Percentiles rank a stretch among this genome's conserved stretches.
Evolutionary conservation across 768 basidiomycete species (phyloP).

Genomic region (Fomitopsis pulvina): DNA sequence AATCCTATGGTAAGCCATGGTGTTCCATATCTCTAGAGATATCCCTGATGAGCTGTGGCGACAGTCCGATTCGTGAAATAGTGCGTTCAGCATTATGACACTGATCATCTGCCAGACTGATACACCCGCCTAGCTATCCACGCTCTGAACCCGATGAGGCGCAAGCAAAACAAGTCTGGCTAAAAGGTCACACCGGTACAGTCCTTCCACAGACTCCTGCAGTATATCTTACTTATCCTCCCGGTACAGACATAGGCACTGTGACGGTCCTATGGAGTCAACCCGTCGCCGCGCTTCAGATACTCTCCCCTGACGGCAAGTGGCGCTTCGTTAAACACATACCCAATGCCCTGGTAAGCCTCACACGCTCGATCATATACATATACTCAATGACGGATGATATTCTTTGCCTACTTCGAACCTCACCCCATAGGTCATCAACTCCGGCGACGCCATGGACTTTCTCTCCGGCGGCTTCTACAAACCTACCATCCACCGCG

Average conservation of each 20-base stretch:
- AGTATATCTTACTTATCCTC: neutral
- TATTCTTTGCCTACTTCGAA: neutral
- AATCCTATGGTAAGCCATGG: slow-evolving; percentile 28
- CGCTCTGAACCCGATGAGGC: slow-evolving; percentile 25
- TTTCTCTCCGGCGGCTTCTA: slow-evolving; percentile 32
- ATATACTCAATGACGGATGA: neutral
- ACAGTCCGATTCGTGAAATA: slow-evolving; percentile 26
- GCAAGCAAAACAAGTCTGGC: slow-evolving; percentile 26
- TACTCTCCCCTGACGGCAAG: slow-evolving; percentile 26
- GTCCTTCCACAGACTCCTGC: neutral
- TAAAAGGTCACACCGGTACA: slow-evolving; percentile 31
- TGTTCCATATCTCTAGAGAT: slow-evolving; percentile 6
- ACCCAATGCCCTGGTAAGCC: slow-evolving; percentile 29
- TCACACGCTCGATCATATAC: slow-evolving; percentile 21
- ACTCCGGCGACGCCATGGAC: slow-evolving; percentile 29
- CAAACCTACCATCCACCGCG: slow-evolving; percentile 33
- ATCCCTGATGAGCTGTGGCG: neutral
- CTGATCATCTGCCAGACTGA: neutral
- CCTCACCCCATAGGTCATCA: slow-evolving; percentile 29
- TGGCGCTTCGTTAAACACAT: slow-evolving; percentile 32
- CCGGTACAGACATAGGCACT: slow-evolving; percentile 24
- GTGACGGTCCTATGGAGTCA: slow-evolving; percentile 32
- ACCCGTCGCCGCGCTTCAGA: slow-evolving; percentile 29
- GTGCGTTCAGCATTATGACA: slow-evolving; percentile 1
- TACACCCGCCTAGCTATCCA: slow-evolving; percentile 19